phyloP scores from a whole-genome alignment of 306 rosid genomes.

The Alnus rubra region DNA sequence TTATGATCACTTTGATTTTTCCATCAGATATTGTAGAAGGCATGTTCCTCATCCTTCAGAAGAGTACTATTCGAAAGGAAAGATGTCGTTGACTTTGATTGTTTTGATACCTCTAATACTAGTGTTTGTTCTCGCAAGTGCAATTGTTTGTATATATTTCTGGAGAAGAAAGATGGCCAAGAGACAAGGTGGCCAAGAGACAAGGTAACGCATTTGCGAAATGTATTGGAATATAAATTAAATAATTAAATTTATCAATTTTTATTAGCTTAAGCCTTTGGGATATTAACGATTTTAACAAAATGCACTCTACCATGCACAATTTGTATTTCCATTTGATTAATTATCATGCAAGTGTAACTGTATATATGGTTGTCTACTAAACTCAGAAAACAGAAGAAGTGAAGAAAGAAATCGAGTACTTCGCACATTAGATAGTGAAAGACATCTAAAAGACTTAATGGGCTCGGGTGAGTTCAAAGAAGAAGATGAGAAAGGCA shows the following conservation, averaged over 20 bases:
- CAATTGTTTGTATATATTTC: not conserved
- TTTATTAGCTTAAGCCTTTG: too few relatives aligned
- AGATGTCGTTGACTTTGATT: not conserved
- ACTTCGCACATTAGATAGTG: slow-evolving; percentile 16
- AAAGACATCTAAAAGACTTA: slow-evolving; percentile 29
- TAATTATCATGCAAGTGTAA: too few relatives aligned
- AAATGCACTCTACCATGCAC: too few relatives aligned
- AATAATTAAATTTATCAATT: too few relatives aligned
- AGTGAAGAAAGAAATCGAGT: slow-evolving; percentile 14
- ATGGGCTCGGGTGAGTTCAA: slow-evolving; percentile 29
- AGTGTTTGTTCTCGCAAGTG: slow-evolving; percentile 5
- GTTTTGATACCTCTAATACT: not conserved
- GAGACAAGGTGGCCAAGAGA: not conserved
- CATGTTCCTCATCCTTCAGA: not conserved
- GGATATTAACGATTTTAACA: too few relatives aligned
- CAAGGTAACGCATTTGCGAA: slow-evolving; percentile 7
- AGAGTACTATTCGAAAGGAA: not conserved
- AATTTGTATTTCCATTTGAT: not conserved
- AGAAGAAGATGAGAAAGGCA: slow-evolving; percentile 32
- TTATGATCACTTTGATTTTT: too few relatives aligned
- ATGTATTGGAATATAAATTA: too few relatives aligned
- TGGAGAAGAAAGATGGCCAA: slow-evolving; percentile 23
- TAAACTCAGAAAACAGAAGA: slow-evolving; percentile 25
- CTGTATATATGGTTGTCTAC: not conserved
- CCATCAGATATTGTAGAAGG: not conserved